Evolutionary conservation across 2,329 filamentous ascomycete species (phyloP), one percentile per base, ranked within the genome.

Genomic region (Fusarium tricinctum): DNA sequence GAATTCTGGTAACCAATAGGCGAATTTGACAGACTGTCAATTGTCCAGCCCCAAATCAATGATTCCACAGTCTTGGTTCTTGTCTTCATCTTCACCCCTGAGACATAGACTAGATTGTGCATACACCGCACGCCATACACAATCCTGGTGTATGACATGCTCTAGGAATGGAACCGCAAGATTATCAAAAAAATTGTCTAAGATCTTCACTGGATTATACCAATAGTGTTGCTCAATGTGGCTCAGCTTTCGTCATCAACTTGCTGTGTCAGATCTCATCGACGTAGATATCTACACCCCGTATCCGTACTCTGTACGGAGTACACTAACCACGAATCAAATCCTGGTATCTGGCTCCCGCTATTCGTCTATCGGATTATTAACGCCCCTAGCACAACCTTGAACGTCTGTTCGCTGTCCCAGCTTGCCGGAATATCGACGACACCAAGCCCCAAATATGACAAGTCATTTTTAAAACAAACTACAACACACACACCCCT

Each of bases 1-100:
- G 58, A 62, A 63, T 58, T 69, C 47, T 59, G 62, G 69, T 72
- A 73, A 66, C 67, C 62, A 73, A 73, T 72, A 64, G 58, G 44
- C 35, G 50, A 57, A 62, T 49, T 58, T 63, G 32, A 35, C 17
- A 52, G 17, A 39, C 6, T 39, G 15, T 64, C 35, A 38, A n/a
- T 10, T 17, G 17, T 15, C 33, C 33, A 35, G 8, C 33, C 33
- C 33, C 57, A 43, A 32, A 49, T 55, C 30, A 28, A 45, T 43
- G 46, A 51, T 67, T 42, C 53, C 43, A 38, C 33, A 49, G 19
- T 52, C 42, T 28, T 53, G 52, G 33, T 22, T 43, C 33, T 19
- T 38, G 35, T 38, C 35, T n/a, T 38, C 23, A 39, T 52, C 32
- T 32, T 42, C 38, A 39, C 13, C 22, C 42, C 32, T 32, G 46